Evolutionary conservation across 495 filamentous ascomycete species (phyloP).

Genomic region (Penicillium argentinense): DNA sequence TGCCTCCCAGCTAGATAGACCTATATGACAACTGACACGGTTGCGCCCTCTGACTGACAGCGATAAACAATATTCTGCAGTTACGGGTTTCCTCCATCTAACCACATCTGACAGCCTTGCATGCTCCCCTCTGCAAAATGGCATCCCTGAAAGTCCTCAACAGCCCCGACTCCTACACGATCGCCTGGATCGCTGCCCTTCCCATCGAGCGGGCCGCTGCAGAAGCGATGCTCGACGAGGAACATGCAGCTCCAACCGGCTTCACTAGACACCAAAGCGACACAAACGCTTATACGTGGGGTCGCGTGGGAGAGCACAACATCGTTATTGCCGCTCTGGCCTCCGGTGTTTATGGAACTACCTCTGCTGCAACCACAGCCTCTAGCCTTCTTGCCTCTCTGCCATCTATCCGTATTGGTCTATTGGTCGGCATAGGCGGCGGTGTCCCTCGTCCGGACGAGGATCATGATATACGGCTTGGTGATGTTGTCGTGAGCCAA

Average conservation of each 20-base stretch:
- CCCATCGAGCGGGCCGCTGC: constrained; percentile 17
- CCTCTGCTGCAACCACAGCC: constrained; percentile 17
- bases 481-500: constrained; percentile 18
- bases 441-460: constrained; percentile 16
- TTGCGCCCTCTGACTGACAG: constrained; percentile 5
- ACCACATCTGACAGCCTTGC: constrained; percentile 3
- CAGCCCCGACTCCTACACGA: constrained; percentile 12
- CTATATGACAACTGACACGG: constrained; percentile 2
- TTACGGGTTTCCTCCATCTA: not conserved
- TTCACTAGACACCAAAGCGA: not conserved
- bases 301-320: constrained; percentile 33
- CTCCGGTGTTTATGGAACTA: not conserved
- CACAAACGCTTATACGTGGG: constrained; percentile 14
- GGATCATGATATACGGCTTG: constrained; percentile 23
- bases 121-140: constrained; percentile 10
- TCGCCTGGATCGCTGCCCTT: constrained; percentile 24
- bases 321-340: constrained; percentile 21
- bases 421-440: constrained; percentile 27
- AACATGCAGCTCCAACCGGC: constrained; percentile 7
- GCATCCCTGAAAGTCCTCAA: constrained; percentile 10
- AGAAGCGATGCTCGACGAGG: constrained; percentile 21
- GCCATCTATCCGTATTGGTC: constrained; percentile 12
- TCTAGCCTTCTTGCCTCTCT: constrained; percentile 23
- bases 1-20: constrained; percentile 5
- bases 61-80: constrained; percentile 1